A percentile compares a stretch with the other conserved stretches of the same genome.
phyloP scores from a whole-genome alignment of 257 asterid genomes.

The Lantana camara region DNA sequence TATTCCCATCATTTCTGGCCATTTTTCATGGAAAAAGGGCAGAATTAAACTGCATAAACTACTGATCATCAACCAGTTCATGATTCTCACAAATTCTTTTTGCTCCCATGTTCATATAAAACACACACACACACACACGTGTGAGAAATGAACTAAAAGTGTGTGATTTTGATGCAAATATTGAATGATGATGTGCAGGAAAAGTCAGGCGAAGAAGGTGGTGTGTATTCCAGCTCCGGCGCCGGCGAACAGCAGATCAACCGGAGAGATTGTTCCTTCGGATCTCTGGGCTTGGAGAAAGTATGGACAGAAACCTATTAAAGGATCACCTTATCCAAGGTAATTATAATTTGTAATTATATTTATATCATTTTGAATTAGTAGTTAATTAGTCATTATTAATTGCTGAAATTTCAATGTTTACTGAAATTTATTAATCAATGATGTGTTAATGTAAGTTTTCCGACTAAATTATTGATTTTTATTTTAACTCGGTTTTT shows the following conservation, averaged over 20 bases:
- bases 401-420: too few relatives aligned
- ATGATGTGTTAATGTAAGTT: too few relatives aligned
- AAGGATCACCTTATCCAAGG: conserved; percentile 94
- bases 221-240: conserved; percentile 86
- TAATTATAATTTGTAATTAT: not conserved
- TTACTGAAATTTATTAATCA: too few relatives aligned
- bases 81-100: not conserved
- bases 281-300: conserved; percentile 96
- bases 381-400: too few relatives aligned
- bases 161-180: conserved; percentile 36
- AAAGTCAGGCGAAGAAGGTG: conserved; percentile 86
- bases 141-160: too few relatives aligned
- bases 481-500: too few relatives aligned
- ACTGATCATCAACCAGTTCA: not conserved
- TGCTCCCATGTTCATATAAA: not conserved
- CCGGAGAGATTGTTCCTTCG: conserved; percentile 82
- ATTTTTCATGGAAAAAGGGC: conserved; percentile 21
- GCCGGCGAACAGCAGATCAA: conserved; percentile 68
- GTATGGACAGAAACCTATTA: conserved; percentile 90
- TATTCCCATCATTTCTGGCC: conserved; percentile 34
- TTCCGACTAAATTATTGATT: too few relatives aligned
- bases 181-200: conserved; percentile 43
- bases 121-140: too few relatives aligned
- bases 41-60: not conserved
- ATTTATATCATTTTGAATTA: too few relatives aligned